Conservation (phyloP, 345 rosid species). For the Mangifera indica region DNA sequence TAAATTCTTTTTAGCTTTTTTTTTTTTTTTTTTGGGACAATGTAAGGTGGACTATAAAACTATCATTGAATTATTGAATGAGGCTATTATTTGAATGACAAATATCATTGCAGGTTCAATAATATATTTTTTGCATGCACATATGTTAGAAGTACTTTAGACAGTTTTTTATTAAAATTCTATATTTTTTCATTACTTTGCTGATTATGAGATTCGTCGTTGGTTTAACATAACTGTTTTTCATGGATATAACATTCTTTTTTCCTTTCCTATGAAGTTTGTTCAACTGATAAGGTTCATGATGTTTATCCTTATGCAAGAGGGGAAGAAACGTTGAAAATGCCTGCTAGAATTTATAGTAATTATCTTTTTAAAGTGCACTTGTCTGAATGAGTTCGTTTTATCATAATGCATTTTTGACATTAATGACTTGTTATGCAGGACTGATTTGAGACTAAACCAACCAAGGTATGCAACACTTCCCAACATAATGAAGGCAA, state of each 20-base stretch:
- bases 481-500: slow-evolving; percentile 95
- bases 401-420: neutral
- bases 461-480: slow-evolving; percentile 94
- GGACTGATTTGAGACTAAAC: slow-evolving; percentile 88
- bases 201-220: neutral
- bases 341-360: neutral
- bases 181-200: too few relatives aligned
- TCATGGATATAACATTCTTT: neutral
- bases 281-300: neutral
- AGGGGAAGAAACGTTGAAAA: neutral
- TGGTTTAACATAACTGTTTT: neutral
- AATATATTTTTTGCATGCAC: neutral
- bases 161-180: too few relatives aligned
- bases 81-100: neutral
- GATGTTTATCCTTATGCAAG: neutral
- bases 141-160: neutral
- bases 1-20: too few relatives aligned
- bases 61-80: neutral
- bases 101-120: neutral
- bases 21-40: too few relatives aligned
- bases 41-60: neutral
- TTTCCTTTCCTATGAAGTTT: neutral
- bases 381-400: neutral
- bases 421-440: slow-evolving; percentile 33
- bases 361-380: neutral